These are phyloP conservation scores for Xylaria nigripes DNA, from an alignment of 495 filamentous ascomycete genomes.

Conservation along the genomic window DNA sequence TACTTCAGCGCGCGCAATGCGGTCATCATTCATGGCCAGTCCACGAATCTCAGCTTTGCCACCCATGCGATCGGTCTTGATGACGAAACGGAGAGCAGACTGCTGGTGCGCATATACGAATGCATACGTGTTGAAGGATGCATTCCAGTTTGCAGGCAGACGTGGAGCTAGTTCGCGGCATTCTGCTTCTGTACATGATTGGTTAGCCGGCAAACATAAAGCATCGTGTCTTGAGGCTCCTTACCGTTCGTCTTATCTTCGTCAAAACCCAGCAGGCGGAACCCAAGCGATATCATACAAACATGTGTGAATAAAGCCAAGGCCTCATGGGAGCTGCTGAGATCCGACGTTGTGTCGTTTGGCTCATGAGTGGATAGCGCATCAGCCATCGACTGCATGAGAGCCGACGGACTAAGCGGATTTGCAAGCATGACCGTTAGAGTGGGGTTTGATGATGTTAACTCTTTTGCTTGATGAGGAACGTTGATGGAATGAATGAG, in stretches of 20 bases:
- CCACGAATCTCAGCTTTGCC: constrained; percentile 75
- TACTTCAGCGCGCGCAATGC: constrained; percentile 69
- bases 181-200: constrained; percentile 28
- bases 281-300: constrained; percentile 70
- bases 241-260: constrained; percentile 55
- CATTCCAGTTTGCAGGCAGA: constrained; percentile 76
- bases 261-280: constrained; percentile 71
- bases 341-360: constrained; percentile 44
- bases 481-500: background rate
- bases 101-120: constrained; percentile 90
- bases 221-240: background rate
- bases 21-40: constrained; percentile 69
- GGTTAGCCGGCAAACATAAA: background rate
- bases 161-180: constrained; percentile 40
- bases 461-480: background rate
- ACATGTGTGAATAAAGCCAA: constrained; percentile 79
- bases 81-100: constrained; percentile 73
- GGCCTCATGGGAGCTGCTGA: constrained; percentile 76
- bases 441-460: background rate
- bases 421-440: constrained; percentile 18
- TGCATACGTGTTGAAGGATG: constrained; percentile 52
- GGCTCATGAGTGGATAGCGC: constrained; percentile 46
- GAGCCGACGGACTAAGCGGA: constrained; percentile 33
- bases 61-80: constrained; percentile 76
- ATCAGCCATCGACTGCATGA: constrained; percentile 49